phyloP scores from a whole-genome alignment of 2,329 filamentous ascomycete species.

The Exophiala sp. region DNA sequence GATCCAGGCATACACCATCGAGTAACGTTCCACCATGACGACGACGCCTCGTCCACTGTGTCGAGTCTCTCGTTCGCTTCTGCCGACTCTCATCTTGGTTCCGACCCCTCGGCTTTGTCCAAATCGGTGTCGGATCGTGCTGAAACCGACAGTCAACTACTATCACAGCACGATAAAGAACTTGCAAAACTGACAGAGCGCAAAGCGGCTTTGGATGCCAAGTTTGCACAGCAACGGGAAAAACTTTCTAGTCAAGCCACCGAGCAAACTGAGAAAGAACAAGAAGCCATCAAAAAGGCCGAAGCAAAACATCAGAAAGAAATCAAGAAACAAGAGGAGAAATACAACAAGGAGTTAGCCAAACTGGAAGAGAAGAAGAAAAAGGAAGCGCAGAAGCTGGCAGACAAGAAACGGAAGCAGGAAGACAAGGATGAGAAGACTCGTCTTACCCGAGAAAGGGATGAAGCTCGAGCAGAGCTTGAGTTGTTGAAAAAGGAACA shows the following conservation, averaged over 20 bases:
- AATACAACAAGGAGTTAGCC: slow-evolving; percentile 34
- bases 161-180: slow-evolving; percentile 39
- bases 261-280: slow-evolving; percentile 26
- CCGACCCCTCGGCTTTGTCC: slow-evolving; percentile 16
- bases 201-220: slow-evolving; percentile 38
- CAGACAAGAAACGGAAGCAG: slow-evolving; percentile 37
- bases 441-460: slow-evolving; percentile 41
- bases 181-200: slow-evolving; percentile 41
- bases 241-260: slow-evolving; percentile 23
- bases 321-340: slow-evolving; percentile 31
- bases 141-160: slow-evolving; percentile 16
- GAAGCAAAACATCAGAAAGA: slow-evolving; percentile 32
- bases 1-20: neutral
- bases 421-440: slow-evolving; percentile 41
- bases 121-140: slow-evolving; percentile 16
- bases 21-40: neutral
- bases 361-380: slow-evolving; percentile 42
- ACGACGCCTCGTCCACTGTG: slow-evolving; percentile 26
- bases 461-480: slow-evolving; percentile 48
- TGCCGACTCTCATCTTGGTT: slow-evolving; percentile 30
- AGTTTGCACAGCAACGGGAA: slow-evolving; percentile 35
- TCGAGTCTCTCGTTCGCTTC: slow-evolving; percentile 31
- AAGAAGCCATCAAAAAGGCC: slow-evolving; percentile 28
- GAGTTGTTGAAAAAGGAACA: slow-evolving; percentile 47
- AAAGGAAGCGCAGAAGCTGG: slow-evolving; percentile 40